Conservation (phyloP, 257 asterid genomes). For the Ophiorrhiza pumila region DNA sequence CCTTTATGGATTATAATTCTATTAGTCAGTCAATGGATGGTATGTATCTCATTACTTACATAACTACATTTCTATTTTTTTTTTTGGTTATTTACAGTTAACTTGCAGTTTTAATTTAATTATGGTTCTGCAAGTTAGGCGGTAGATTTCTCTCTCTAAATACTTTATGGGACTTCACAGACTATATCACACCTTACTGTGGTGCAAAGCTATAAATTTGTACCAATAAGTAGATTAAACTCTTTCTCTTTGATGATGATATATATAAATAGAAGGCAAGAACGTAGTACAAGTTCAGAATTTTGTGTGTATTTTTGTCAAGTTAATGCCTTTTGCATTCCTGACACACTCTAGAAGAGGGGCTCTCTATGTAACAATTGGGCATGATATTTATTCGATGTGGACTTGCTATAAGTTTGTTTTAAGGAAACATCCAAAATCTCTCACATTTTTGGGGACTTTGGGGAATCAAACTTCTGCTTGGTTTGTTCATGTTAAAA, state of each 20-base stretch:
- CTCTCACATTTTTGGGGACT: not conserved
- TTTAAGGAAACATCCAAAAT: not conserved
- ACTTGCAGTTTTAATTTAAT: not conserved
- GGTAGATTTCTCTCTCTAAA: not conserved
- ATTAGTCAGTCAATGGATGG: slow-evolving; percentile 93
- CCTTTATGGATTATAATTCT: slow-evolving; percentile 89
- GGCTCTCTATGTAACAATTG: not conserved
- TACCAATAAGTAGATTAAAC: no score
- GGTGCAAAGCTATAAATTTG: not conserved
- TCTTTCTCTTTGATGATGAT: no score
- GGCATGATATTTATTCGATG: not conserved
- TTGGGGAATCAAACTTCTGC: not conserved
- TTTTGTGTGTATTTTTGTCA: not conserved
- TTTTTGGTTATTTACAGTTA: not conserved
- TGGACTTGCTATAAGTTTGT: no score
- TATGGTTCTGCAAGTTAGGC: not conserved
- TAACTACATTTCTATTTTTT: not conserved
- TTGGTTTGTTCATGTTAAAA: not conserved
- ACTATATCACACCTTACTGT: not conserved
- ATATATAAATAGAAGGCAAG: no score
- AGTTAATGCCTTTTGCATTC: not conserved
- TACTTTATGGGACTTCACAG: not conserved
- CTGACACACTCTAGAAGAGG: no score
- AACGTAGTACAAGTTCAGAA: not conserved
- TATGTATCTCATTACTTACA: slow-evolving; percentile 21